phyloP scores from a whole-genome alignment of 129 eudicot genomes.

The Scalesia atractyloides region DNA sequence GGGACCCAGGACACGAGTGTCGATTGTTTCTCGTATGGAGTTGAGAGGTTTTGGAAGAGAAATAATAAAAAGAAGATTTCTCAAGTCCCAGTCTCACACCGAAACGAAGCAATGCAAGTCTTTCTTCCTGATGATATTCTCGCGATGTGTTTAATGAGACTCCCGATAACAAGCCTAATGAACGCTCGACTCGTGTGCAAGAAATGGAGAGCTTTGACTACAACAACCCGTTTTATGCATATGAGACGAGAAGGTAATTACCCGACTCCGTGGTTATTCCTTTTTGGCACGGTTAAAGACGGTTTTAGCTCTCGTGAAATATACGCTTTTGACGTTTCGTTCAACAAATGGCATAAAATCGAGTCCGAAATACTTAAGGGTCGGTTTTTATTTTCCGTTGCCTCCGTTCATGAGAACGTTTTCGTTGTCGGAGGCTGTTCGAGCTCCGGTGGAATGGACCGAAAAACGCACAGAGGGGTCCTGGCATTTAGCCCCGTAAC shows the following conservation, averaged over 20 bases:
- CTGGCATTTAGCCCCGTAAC: conserved; percentile 65
- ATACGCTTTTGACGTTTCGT: conserved; percentile 68
- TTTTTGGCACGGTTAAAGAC: conserved; percentile 73
- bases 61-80: conserved; percentile 37
- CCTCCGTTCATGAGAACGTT: conserved; percentile 57
- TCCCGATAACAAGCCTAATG: conserved; percentile 78
- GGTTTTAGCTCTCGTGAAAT: conserved; percentile 78
- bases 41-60: conserved; percentile 66
- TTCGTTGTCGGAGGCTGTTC: conserved; percentile 85
- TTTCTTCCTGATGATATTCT: conserved; percentile 89
- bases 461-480: conserved; percentile 76
- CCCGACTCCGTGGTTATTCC: conserved; percentile 74
- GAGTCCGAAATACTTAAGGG: conserved; percentile 60
- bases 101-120: conserved; percentile 42
- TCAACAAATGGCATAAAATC: conserved; percentile 66
- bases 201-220: conserved; percentile 77
- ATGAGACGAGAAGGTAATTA: conserved; percentile 56
- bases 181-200: conserved; percentile 86
- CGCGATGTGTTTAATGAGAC: conserved; percentile 85
- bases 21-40: conserved; percentile 75
- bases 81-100: conserved; percentile 33
- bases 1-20: conserved; percentile 64
- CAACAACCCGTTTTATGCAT: conserved; percentile 64
- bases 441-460: conserved; percentile 62
- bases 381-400: conserved; percentile 72